phyloP scores from a whole-genome alignment of 345 rosid genomes.

The Eucalyptus regnans region DNA sequence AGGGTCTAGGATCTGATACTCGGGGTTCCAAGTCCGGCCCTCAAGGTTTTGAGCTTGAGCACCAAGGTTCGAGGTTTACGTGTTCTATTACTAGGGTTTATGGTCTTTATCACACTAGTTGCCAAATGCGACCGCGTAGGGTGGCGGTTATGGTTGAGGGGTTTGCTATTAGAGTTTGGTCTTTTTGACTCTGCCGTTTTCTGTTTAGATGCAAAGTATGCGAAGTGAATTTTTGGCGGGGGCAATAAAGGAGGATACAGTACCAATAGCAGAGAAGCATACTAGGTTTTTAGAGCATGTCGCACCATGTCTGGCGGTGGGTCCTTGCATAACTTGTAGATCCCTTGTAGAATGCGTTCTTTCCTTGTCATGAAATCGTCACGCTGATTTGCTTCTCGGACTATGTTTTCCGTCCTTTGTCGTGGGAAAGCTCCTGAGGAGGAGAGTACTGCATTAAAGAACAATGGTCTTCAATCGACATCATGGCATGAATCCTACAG shows the following conservation, averaged over 20 bases:
- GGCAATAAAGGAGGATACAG: not conserved
- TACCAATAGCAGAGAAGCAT: not conserved
- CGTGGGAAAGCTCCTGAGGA: not conserved
- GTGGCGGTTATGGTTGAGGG: no score
- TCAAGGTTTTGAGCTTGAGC: not conserved
- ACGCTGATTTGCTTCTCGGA: not conserved
- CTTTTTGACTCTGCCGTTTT: no score
- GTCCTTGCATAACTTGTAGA: not conserved
- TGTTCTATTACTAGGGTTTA: no score
- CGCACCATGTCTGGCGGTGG: not conserved
- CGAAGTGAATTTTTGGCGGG: not conserved
- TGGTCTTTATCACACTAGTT: no score
- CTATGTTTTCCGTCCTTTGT: not conserved
- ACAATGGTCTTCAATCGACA: not conserved
- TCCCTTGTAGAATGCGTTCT: not conserved
- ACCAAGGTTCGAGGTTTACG: not conserved
- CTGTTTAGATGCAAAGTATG: not conserved
- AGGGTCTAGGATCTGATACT: not conserved
- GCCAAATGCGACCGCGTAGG: no score
- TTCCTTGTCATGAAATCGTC: not conserved
- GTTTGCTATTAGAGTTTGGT: no score
- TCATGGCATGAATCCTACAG: not conserved
- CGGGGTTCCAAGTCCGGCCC: not conserved
- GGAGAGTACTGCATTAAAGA: not conserved
- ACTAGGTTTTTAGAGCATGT: not conserved